Conservation (phyloP, 2,329 filamentous ascomycete species). For the Penicillium polonicum region DNA sequence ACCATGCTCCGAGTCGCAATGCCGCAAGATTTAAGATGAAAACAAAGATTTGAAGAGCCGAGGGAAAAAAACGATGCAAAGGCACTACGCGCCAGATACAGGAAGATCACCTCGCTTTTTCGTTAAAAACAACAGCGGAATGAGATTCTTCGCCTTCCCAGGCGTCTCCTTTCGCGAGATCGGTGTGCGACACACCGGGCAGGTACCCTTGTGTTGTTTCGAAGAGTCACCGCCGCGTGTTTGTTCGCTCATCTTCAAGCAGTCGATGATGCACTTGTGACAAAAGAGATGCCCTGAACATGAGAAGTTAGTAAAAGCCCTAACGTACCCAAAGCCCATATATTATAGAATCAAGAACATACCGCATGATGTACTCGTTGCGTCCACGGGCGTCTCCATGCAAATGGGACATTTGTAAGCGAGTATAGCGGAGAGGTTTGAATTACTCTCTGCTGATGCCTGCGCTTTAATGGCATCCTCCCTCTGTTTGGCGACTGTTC, state of each 20-base stretch:
- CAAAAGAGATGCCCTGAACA: slow-evolving; percentile 61
- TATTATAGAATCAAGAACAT: slow-evolving; percentile 27
- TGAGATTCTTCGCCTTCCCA: slow-evolving; percentile 37
- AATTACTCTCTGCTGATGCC: too few relatives aligned
- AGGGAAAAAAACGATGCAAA: too few relatives aligned
- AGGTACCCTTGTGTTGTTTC: slow-evolving; percentile 40
- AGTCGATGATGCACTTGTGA: slow-evolving; percentile 61
- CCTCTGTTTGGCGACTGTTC: slow-evolving; percentile 49
- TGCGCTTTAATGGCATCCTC: slow-evolving; percentile 8
- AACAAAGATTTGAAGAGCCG: not conserved
- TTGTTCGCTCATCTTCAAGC: slow-evolving; percentile 56
- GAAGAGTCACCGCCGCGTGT: slow-evolving; percentile 33
- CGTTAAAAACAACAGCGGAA: slow-evolving; percentile 37
- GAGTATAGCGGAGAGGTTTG: slow-evolving; percentile 39
- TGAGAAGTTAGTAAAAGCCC: slow-evolving; percentile 11
- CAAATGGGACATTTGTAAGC: slow-evolving; percentile 62
- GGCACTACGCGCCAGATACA: not conserved
- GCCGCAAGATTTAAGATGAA: not conserved
- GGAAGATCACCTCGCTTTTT: not conserved
- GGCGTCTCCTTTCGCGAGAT: slow-evolving; percentile 38
- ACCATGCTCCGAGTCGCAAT: slow-evolving; percentile 9
- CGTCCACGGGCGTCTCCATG: slow-evolving; percentile 60
- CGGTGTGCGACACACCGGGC: slow-evolving; percentile 47
- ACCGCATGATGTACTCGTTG: slow-evolving; percentile 62
- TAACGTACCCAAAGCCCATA: not conserved